Percentiles rank a stretch among this genome's conserved stretches.
phyloP scores from a whole-genome alignment of 129 eudicot genomes.

The Arctium lappa region DNA sequence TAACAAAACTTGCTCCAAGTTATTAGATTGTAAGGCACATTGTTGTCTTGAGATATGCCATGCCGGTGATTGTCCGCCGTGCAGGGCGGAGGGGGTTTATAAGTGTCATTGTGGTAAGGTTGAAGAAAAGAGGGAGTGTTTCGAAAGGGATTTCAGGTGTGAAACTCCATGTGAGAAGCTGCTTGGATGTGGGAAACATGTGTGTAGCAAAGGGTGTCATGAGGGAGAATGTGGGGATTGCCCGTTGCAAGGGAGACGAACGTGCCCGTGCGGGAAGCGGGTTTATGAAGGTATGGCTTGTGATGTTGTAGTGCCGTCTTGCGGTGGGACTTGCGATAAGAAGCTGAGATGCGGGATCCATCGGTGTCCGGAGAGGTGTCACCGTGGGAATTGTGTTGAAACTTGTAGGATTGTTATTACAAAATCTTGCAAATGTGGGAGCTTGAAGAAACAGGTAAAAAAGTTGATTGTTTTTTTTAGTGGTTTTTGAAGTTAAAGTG shows the following conservation, averaged over 20 bases:
- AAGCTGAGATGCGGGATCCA: slow-evolving; percentile 76
- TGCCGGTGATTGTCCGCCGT: slow-evolving; percentile 73
- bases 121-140: slow-evolving; percentile 68
- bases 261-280: slow-evolving; percentile 87
- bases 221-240: slow-evolving; percentile 78
- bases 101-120: slow-evolving; percentile 74
- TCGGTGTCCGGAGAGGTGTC: slow-evolving; percentile 92
- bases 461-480: background rate
- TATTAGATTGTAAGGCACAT: slow-evolving; percentile 70
- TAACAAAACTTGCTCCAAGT: slow-evolving; percentile 48
- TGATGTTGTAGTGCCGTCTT: slow-evolving; percentile 72
- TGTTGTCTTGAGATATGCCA: slow-evolving; percentile 76
- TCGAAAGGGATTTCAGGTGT: slow-evolving; percentile 66
- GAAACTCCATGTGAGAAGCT: slow-evolving; percentile 54
- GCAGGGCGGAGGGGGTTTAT: slow-evolving; percentile 52
- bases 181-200: slow-evolving; percentile 83
- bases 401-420: slow-evolving; percentile 73
- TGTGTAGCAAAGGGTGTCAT: slow-evolving; percentile 83
- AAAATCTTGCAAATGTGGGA: slow-evolving; percentile 89
- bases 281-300: slow-evolving; percentile 88
- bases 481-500: background rate
- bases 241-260: slow-evolving; percentile 72
- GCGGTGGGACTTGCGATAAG: slow-evolving; percentile 94
- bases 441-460: slow-evolving; percentile 89
- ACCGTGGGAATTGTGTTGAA: slow-evolving; percentile 68